phyloP scores from a whole-genome alignment of 345 rosid species.

The Linum lewisii region DNA sequence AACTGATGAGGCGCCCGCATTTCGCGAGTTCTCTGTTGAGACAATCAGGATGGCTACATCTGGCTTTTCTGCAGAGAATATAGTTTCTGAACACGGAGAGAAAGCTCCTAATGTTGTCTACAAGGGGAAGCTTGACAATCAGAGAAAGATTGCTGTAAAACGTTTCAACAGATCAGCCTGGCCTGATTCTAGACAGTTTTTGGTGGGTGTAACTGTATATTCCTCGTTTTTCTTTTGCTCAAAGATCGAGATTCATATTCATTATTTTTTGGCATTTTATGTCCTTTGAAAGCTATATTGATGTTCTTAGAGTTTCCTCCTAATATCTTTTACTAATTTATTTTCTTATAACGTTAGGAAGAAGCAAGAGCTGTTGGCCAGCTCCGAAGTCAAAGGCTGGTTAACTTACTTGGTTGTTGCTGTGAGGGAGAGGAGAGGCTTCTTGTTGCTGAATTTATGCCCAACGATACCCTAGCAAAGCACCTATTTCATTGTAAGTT shows the following conservation, averaged over 20 bases:
- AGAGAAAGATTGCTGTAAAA: constrained; percentile 32
- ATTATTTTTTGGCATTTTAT: not conserved
- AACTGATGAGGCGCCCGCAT: constrained; percentile 21
- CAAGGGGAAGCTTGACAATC: constrained; percentile 35
- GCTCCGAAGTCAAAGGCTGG: constrained; percentile 35
- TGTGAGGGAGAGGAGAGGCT: constrained; percentile 42
- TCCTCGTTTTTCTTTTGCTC: not conserved
- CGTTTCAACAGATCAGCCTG: constrained; percentile 36
- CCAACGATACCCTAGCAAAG: constrained; percentile 39
- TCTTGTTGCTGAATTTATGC: constrained; percentile 37
- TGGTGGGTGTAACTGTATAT: constrained; percentile 17
- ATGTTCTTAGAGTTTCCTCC: not conserved
- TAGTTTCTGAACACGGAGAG: constrained; percentile 42
- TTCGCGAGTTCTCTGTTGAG: constrained; percentile 27
- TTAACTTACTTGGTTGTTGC: constrained; percentile 40
- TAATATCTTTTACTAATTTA: not conserved
- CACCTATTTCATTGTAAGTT: constrained; percentile 43
- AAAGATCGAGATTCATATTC: not conserved
- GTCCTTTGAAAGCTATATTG: not conserved
- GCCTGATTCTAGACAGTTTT: constrained; percentile 37
- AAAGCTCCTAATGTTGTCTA: constrained; percentile 40
- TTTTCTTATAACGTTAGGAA: constrained; percentile 19
- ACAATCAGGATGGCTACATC: constrained; percentile 36
- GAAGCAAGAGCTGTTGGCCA: constrained; percentile 41
- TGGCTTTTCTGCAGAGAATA: constrained; percentile 34